phyloP scores from a whole-genome alignment of 2,329 filamentous ascomycete genomes.

The Lecanicillium sp. region DNA sequence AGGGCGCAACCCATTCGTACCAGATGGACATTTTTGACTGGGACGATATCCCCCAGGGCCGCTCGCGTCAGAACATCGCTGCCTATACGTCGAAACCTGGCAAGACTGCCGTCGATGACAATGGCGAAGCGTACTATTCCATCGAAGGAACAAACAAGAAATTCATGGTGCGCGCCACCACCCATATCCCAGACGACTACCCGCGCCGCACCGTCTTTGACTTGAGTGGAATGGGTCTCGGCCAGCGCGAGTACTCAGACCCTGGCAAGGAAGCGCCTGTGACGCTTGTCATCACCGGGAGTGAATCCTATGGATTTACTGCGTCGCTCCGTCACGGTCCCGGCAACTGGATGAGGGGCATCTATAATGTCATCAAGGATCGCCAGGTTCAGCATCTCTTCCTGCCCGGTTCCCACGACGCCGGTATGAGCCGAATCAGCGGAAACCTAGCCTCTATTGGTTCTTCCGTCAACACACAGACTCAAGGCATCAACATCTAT shows the following conservation, averaged over 20 bases:
- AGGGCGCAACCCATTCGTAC: constrained; percentile 22
- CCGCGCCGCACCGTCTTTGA: constrained; percentile 24
- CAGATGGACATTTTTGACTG: constrained; percentile 28
- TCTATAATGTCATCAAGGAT: constrained; percentile 28
- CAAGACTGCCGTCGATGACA: constrained; percentile 20
- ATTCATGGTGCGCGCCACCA: constrained; percentile 26
- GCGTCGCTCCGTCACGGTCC: constrained; percentile 25
- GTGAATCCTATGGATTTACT: constrained; percentile 26
- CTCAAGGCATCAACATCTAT: constrained; percentile 39
- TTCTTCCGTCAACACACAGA: constrained; percentile 35
- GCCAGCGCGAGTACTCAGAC: constrained; percentile 28
- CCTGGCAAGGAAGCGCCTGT: constrained; percentile 26
- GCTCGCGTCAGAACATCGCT: constrained; percentile 25
- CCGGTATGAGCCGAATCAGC: constrained; percentile 40
- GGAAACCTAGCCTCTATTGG: constrained; percentile 29
- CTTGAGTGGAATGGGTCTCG: constrained; percentile 26
- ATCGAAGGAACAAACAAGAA: constrained; percentile 25
- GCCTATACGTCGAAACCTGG: constrained; percentile 20
- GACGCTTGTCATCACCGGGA: constrained; percentile 31
- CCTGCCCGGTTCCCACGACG: constrained; percentile 43
- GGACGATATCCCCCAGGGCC: constrained; percentile 28
- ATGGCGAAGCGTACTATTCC: constrained; percentile 27
- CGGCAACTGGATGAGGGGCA: constrained; percentile 27
- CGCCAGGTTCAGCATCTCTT: constrained; percentile 38
- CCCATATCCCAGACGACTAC: constrained; percentile 23